phyloP scores from a whole-genome alignment of 1,139 yeast species.

The Zygoascus sp. region DNA sequence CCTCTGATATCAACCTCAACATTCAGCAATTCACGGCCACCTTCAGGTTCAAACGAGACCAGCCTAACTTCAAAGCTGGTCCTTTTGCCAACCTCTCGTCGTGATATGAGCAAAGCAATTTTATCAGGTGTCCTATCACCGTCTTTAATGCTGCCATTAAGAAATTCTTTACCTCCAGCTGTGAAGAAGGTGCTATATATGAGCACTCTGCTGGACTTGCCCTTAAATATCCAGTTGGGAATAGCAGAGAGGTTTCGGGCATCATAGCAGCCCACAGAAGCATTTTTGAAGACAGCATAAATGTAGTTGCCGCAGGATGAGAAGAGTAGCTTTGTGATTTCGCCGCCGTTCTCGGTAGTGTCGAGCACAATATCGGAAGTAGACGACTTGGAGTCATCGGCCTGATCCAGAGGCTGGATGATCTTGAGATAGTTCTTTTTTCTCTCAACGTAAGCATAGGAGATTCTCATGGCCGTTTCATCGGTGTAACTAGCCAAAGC shows the following conservation, averaged over 20 bases:
- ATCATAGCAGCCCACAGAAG: constrained; percentile 20
- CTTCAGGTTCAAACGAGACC: constrained; percentile 20
- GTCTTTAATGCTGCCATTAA: constrained; percentile 12
- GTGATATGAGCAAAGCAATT: constrained; percentile 22
- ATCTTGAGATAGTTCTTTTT: constrained; percentile 25
- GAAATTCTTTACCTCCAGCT: constrained; percentile 4
- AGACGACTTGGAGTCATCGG: constrained; percentile 10
- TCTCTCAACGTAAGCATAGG: constrained; percentile 29
- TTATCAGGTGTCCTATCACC: constrained; percentile 24
- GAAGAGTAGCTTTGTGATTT: constrained; percentile 18
- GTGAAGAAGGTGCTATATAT: constrained; percentile 19
- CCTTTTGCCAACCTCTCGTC: constrained; percentile 20
- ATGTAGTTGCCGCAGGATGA: constrained; percentile 17
- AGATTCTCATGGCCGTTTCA: constrained; percentile 16
- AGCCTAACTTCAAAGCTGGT: constrained; percentile 21
- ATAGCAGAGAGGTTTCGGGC: constrained; percentile 13
- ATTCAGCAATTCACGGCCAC: constrained; percentile 19
- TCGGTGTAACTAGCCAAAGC: constrained; percentile 22
- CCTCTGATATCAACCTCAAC: constrained; percentile 15
- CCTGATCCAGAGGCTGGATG: constrained; percentile 13
- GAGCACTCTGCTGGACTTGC: constrained; percentile 20
- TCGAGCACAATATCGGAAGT: constrained; percentile 15
- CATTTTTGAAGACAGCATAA: constrained; percentile 21
- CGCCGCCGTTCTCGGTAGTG: constrained; percentile 6
- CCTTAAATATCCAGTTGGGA: constrained; percentile 22